Base-by-base conservation (phyloP, 73 alveolate genomes). In the Stentor coeruleus region DNA sequence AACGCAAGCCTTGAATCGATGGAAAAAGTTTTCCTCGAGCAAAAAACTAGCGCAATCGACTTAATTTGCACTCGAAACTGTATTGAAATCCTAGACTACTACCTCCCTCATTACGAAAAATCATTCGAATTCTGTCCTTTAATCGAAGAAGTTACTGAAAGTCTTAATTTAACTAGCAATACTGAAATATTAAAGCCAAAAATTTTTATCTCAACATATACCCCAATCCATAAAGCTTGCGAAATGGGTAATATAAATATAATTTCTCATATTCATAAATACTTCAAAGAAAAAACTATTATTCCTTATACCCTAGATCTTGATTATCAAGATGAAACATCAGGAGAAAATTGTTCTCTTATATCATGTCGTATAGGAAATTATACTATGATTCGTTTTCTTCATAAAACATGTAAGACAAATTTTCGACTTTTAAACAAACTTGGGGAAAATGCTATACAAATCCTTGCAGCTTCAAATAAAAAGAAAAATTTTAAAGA, bases 341-440 rank as follows among this genome's bases (percentile, higher is more conserved):
- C 83, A 20, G 83, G 83, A 75, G 83, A 75, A 75, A 75, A 75
- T 66, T 75, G 83, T 37, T 75, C 83, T 39, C 33, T 75, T 75
- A 38, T 75, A 6, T 14, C 83, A 20, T 39, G 83, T 37, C 33
- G 72, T 20, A 75, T n/a, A n/a, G 83, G 77, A 30, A 37, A 75
- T 75, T 75, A 39, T 39, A 35, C 31, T 37, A 75, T 75, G 72
- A 37, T 75, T 30, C 33, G 39, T 20, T 75, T 15, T 39, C 38
- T 75, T 31, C n/a, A 39, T 75, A 30, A 31, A 31, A 39, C 59
- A 20, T 75, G 83, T 37, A 15, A 75, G 6, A 30, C 38, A 20
- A 75, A 75, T 38, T 40, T 40, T 33, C 77, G 72, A 20, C 38
- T 75, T 2, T 33, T 75, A 15, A 75, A 75, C 33, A 39, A 75